Conservation (phyloP, 2,329 filamentous ascomycete species). For the Neopestalotiopsis rosae region DNA sequence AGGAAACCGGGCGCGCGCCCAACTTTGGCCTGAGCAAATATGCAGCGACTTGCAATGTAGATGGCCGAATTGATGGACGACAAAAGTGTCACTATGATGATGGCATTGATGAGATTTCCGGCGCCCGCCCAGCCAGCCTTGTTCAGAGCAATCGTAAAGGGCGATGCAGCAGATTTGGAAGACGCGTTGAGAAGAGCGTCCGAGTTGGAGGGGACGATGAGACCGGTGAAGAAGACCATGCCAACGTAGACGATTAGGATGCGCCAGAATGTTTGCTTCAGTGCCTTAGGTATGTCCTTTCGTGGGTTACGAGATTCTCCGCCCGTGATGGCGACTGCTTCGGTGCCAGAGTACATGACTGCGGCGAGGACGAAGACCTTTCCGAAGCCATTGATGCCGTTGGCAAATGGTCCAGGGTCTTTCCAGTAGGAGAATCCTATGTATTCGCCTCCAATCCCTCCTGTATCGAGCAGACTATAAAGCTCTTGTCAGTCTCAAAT, state of each 20-base stretch:
- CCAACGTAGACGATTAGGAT: conserved; percentile 37
- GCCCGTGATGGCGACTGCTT: conserved; percentile 41
- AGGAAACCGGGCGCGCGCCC: conserved; percentile 34
- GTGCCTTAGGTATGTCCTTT: conserved; percentile 34
- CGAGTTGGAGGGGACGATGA: conserved; percentile 38
- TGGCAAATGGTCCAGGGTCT: conserved; percentile 38
- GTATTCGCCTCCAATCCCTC: conserved; percentile 39
- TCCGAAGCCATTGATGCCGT: conserved; percentile 41
- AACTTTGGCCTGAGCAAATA: conserved; percentile 32
- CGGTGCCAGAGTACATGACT: conserved; percentile 41
- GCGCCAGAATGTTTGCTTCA: conserved; percentile 36
- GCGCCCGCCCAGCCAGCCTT: conserved; percentile 34
- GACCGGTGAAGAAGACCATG: conserved; percentile 36
- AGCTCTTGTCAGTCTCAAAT: conserved; percentile 35
- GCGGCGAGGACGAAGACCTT: conserved; percentile 40
- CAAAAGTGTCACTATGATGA: conserved; percentile 39
- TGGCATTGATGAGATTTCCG: conserved; percentile 38
- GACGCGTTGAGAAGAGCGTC: conserved; percentile 38
- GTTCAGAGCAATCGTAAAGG: conserved; percentile 35
- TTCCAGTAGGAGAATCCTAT: conserved; percentile 41
- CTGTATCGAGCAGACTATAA: conserved; percentile 40
- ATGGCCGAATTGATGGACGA: conserved; percentile 39
- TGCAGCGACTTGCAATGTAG: conserved; percentile 24
- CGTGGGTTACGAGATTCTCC: conserved; percentile 37
- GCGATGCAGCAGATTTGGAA: conserved; percentile 34